A percentile compares a stretch with the other conserved stretches of the same genome.
phyloP scores from a whole-genome alignment of 164 flowering plant species.

The Houttuynia cordata region DNA sequence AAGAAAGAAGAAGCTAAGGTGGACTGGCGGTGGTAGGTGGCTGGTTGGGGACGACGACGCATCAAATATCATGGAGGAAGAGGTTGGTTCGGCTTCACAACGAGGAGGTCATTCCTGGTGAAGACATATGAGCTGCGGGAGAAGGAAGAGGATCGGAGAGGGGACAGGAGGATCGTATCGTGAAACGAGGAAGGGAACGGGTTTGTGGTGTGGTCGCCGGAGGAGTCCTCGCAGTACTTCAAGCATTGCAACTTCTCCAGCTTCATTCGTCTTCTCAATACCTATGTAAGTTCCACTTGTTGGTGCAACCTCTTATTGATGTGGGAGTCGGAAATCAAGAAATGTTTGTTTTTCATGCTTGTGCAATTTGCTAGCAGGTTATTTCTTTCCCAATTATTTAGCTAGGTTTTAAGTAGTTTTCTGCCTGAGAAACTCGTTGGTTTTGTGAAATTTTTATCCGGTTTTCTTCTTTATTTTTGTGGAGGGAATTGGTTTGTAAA shows the following conservation, averaged over 20 bases:
- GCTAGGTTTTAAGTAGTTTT: no score
- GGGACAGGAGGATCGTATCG: conserved; percentile 21
- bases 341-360: no score
- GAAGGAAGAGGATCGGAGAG: conserved; percentile 30
- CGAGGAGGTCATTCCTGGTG: conserved; percentile 25
- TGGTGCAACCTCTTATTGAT: no score
- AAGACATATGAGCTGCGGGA: conserved; percentile 48
- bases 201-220: conserved; percentile 53
- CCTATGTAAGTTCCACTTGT: conserved; percentile 32
- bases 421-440: no score
- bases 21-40: no score
- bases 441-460: no score
- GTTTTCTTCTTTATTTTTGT: no score
- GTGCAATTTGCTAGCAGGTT: no score
- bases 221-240: conserved; percentile 60
- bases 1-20: neutral
- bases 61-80: neutral
- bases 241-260: conserved; percentile 67
- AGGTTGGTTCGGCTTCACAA: neutral
- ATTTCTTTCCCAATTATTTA: no score
- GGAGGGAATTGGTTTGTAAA: no score
- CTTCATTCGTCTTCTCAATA: conserved; percentile 61
- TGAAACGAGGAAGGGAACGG: conserved; percentile 49
- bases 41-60: neutral
- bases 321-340: no score